phyloP scores from a whole-genome alignment of 768 basidiomycete genomes.

The Favolaschia claudopus region DNA sequence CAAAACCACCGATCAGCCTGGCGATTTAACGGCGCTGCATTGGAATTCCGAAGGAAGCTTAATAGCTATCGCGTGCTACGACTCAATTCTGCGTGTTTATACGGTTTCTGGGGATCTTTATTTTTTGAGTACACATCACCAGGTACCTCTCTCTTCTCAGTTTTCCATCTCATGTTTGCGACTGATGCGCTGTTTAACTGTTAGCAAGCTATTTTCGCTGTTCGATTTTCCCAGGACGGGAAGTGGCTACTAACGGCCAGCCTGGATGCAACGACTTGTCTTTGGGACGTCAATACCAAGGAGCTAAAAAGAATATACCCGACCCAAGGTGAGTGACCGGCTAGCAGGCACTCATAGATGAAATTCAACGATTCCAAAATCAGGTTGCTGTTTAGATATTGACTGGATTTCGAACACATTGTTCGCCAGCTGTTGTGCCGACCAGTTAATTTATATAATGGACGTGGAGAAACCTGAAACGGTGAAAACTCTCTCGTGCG shows the following conservation, averaged over 20 bases:
- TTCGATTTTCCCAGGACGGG: slow-evolving; percentile 77
- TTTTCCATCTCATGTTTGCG: slow-evolving; percentile 18
- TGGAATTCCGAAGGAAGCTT: slow-evolving; percentile 80
- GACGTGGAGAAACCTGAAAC: slow-evolving; percentile 60
- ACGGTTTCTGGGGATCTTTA: slow-evolving; percentile 66
- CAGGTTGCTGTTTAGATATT: slow-evolving; percentile 82
- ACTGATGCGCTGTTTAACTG: slow-evolving; percentile 46
- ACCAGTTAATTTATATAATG: slow-evolving; percentile 68
- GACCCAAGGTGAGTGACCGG: slow-evolving; percentile 73
- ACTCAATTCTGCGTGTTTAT: slow-evolving; percentile 73
- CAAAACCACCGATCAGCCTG: slow-evolving; percentile 49
- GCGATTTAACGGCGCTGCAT: slow-evolving; percentile 78
- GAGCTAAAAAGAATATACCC: slow-evolving; percentile 68
- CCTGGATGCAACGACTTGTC: slow-evolving; percentile 76
- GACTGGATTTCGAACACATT: slow-evolving; percentile 78
- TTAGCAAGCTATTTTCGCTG: slow-evolving; percentile 86
- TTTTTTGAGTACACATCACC: slow-evolving; percentile 68
- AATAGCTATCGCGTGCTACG: slow-evolving; percentile 81
- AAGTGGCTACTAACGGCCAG: slow-evolving; percentile 80
- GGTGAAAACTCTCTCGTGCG: slow-evolving; percentile 69
- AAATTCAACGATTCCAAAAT: too few relatives aligned
- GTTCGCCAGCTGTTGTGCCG: slow-evolving; percentile 80
- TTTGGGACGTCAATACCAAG: slow-evolving; percentile 78
- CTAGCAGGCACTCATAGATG: too few relatives aligned
- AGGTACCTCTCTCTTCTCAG: slow-evolving; percentile 54